These are phyloP conservation scores for Russula olivacea DNA, from an alignment of 768 basidiomycete species.

Conservation along the genomic window DNA sequence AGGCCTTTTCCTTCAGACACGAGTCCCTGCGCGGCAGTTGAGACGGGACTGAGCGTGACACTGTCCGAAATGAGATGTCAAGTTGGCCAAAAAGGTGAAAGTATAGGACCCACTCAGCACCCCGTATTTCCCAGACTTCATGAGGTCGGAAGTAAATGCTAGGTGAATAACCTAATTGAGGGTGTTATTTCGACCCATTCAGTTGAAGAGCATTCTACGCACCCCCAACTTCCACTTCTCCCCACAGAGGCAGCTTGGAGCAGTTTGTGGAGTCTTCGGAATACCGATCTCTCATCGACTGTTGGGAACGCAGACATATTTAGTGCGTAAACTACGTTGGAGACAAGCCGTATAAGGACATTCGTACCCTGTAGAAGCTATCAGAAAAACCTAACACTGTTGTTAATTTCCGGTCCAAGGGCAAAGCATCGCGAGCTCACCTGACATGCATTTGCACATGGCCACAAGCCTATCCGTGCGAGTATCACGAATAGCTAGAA, in stretches of 20 bases:
- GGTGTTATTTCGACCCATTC: conserved; percentile 3
- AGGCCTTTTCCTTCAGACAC: conserved; percentile 58
- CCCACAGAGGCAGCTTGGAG: conserved; percentile 48
- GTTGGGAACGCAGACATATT: conserved; percentile 19
- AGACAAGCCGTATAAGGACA: neutral
- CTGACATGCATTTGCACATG: conserved; percentile 88
- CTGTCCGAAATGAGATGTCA: conserved; percentile 33
- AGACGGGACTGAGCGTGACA: conserved; percentile 81
- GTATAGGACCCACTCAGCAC: conserved; percentile 50
- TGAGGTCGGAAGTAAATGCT: conserved; percentile 64
- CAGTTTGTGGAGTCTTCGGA: conserved; percentile 51
- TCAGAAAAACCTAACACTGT: conserved; percentile 70
- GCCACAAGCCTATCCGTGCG: conserved; percentile 59
- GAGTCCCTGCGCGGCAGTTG: conserved; percentile 65
- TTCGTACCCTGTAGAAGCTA: conserved; percentile 62
- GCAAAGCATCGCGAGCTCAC: conserved; percentile 34
- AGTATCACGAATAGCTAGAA: conserved; percentile 71
- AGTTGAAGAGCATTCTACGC: conserved; percentile 17
- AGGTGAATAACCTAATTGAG: conserved; percentile 49
- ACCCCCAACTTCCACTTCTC: conserved; percentile 61
- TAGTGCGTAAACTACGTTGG: neutral
- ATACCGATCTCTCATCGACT: conserved; percentile 64
- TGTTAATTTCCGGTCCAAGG: neutral
- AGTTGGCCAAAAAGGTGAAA: neutral
- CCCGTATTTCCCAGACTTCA: conserved; percentile 87